Evolutionary conservation across 768 basidiomycete genomes (phyloP), one percentile per base, ranked within the genome.

Genomic region (Naematelia aurantialba): DNA sequence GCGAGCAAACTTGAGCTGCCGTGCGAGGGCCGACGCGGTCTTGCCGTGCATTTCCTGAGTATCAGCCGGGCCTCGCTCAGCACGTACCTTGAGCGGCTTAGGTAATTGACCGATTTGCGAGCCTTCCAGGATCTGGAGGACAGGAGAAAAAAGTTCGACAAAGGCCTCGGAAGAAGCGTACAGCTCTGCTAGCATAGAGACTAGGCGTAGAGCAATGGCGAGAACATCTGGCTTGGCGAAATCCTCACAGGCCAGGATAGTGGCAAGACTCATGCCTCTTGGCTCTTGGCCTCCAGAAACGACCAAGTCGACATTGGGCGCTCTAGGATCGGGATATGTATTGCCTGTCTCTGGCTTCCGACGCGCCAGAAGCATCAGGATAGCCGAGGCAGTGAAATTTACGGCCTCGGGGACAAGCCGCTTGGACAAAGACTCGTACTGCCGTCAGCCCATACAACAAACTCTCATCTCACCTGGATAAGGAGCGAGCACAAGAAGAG

Each of bases 401-500:
- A 90, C 72, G 5, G 84, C 88, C 76, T 99, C 96, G 0, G 96
- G 96, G 3, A 93, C 84, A 25, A 92, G 79, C 19, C 93, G 85
- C 68, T 89, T 90, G 2, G 91, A 93, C 25, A 89, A 77, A 39
- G 77, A 73, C 79, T 98, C 94, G 69, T 87, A 98, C 78, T 97
- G 34, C 34, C 34, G 34, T 39, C 17, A 39, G 34, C 8, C 34
- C 34, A 39, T 17, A 39, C 8, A 17, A 39, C 34, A 39, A 39
- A 17, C 85, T 30, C 4, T 14, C 31, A 39, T 64, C 77, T 59
- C 49, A 79, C 79, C 67, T 79, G 73, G 26, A 70, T 68, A 73
- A 89, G 85, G 2, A 98, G 79, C 1, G 89, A 88, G 74, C 87
- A 90, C 21, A 98, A 79, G 80, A 96, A 96, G 44, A 97, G 78